phyloP scores from a whole-genome alignment of 306 rosid species.

The Dryas alaskensis region DNA sequence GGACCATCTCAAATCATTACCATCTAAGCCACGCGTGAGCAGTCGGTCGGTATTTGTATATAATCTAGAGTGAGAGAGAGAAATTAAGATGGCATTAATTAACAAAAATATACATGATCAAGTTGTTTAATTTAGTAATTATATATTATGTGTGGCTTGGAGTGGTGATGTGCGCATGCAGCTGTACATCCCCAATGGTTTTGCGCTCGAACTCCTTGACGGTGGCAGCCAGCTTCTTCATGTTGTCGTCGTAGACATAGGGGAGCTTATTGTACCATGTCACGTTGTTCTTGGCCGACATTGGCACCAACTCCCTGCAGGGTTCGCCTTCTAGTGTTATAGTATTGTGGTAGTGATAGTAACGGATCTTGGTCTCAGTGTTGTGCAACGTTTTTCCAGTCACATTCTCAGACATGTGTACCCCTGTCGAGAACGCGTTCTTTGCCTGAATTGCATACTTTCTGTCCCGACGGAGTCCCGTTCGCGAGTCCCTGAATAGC shows the following conservation, averaged over 20 bases:
- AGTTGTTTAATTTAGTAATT: no score
- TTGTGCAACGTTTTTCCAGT: constrained; percentile 38
- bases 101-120: no score
- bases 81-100: no score
- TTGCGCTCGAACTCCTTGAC: constrained; percentile 33
- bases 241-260: constrained; percentile 32
- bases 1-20: no score
- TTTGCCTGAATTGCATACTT: constrained; percentile 42
- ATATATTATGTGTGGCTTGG: no score
- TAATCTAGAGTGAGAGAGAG: no score
- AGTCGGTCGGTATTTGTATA: no score
- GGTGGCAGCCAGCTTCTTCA: constrained; percentile 32
- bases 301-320: constrained; percentile 33
- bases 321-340: constrained; percentile 32
- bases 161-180: no score
- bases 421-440: constrained; percentile 43
- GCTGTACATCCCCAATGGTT: constrained; percentile 16
- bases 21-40: no score
- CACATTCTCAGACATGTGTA: constrained; percentile 49
- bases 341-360: constrained; percentile 43
- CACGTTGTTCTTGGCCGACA: constrained; percentile 28
- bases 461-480: constrained; percentile 37
- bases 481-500: constrained; percentile 33
- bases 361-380: constrained; percentile 38
- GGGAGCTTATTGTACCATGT: constrained; percentile 29